Evolutionary conservation across 345 rosid genomes (phyloP), one percentile per base, ranked within the genome.

Genomic region (Gossypium rotundifolium): DNA sequence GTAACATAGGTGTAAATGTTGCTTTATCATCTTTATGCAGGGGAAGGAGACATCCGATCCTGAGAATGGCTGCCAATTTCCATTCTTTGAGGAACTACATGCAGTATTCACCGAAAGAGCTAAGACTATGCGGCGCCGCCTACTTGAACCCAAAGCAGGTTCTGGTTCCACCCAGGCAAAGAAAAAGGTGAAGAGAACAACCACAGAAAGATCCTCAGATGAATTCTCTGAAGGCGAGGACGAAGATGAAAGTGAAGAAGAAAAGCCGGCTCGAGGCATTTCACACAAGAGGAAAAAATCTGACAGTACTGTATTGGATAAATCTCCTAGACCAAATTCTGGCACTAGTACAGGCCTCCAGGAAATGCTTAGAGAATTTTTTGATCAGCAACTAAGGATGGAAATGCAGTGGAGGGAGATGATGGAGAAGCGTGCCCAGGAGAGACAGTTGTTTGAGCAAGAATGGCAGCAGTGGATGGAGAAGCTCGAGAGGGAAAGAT

Each of bases 1-100:
- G 40, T 33, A 33, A 33, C 40, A 33, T 33, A 33, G 40, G 40
- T 65, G 14, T 65, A 20, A 44, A 22, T 45, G 49, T 66, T 65
- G 23, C 14, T 22, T 12, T 23, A 12, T 70, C 62, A 52, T 57
- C 13, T 38, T 64, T 42, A 27, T 80, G 75, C 79, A 88, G 89
- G 93, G 88, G 57, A 85, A 80, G 79, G 93, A 88, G 80, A 82
- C 89, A 53, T 80, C 87, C 48, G 85, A 85, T 79, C 81, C 84
- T 4, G 87, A 85, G 58, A 81, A 70, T 62, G 85, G 84, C 51
- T 69, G 79, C 70, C 84, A 80, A 44, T 88, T 86, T 55, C 88
- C 84, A 2, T 88, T 88, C 79, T 88, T 82, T 48, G 87, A 85
- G 65, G 89, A 88, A 40, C 78, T 88, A 59, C 87, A 87, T 22